Conservation (phyloP, 208 protist genomes). For the Crithidia bombi region DNA sequence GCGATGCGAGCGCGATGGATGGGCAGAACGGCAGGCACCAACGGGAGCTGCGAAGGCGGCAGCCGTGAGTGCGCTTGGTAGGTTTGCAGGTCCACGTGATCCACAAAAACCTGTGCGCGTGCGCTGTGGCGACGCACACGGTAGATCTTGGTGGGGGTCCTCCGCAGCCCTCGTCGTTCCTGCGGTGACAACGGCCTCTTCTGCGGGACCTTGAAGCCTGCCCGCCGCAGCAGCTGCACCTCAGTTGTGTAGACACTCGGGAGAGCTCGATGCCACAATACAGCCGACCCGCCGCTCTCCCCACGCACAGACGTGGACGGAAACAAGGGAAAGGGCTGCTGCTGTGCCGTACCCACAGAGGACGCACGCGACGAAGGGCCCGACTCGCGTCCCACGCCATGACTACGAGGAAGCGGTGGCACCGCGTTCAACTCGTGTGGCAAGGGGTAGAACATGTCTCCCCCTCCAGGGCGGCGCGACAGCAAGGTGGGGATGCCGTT, state of each 20-base stretch:
- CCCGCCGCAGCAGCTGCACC: conserved; percentile 22
- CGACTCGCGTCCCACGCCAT: neutral
- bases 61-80: conserved; percentile 24
- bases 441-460: conserved; percentile 87
- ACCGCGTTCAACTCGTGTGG: conserved; percentile 60
- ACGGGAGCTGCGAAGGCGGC: conserved; percentile 11
- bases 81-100: conserved; percentile 21
- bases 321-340: conserved; percentile 1
- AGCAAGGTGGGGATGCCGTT: conserved; percentile 83
- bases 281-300: conserved; percentile 17
- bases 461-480: conserved; percentile 72
- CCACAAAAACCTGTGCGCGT: conserved; percentile 15
- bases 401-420: neutral
- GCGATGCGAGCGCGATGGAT: conserved; percentile 22
- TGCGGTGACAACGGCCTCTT: neutral
- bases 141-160: neutral
- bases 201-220: neutral
- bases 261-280: conserved; percentile 25
- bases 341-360: neutral
- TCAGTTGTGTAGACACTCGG: conserved; percentile 19
- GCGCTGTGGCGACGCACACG: neutral
- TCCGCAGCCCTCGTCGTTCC: neutral
- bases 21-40: conserved; percentile 21
- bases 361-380: neutral
- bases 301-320: conserved; percentile 6